These are phyloP conservation scores for Acanthochlamys bracteata DNA, from an alignment of 106 monocot genomes.

Conservation along the genomic window DNA sequence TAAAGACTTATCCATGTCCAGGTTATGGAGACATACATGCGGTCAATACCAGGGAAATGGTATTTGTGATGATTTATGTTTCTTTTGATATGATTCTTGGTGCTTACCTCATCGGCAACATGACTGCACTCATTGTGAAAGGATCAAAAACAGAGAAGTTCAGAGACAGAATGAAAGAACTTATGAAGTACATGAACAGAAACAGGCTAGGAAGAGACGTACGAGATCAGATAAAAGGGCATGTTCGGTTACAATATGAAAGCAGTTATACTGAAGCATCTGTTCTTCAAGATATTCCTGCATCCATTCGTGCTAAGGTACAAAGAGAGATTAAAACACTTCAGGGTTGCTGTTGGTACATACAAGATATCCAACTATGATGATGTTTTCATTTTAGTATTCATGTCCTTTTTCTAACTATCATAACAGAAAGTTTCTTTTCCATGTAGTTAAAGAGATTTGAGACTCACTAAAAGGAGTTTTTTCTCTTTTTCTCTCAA, in stretches of 20 bases:
- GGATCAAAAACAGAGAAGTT: conserved; percentile 90
- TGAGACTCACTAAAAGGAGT: no score
- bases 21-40: conserved; percentile 99
- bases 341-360: no score
- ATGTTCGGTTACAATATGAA: conserved; percentile 84
- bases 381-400: no score
- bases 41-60: conserved; percentile 83
- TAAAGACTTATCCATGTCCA: conserved; percentile 6
- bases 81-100: conserved; percentile 97
- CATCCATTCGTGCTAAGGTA: conserved; percentile 92
- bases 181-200: conserved; percentile 85
- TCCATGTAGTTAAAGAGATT: neutral
- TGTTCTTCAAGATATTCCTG: conserved; percentile 76
- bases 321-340: neutral
- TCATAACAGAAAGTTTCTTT: neutral
- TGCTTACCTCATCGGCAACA: conserved; percentile 90
- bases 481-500: no score
- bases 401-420: no score
- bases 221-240: conserved; percentile 80
- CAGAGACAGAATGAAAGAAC: conserved; percentile 91
- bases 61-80: conserved; percentile 87
- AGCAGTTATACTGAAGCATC: conserved; percentile 78
- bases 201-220: conserved; percentile 70
- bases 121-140: conserved; percentile 94
- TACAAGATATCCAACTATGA: no score